Percentiles rank a stretch among this genome's conserved stretches.
These are phyloP conservation scores for Ganoderma lucidum DNA, from an alignment of 1,284 basidiomycete genomes.

Conservation along the genomic window DNA sequence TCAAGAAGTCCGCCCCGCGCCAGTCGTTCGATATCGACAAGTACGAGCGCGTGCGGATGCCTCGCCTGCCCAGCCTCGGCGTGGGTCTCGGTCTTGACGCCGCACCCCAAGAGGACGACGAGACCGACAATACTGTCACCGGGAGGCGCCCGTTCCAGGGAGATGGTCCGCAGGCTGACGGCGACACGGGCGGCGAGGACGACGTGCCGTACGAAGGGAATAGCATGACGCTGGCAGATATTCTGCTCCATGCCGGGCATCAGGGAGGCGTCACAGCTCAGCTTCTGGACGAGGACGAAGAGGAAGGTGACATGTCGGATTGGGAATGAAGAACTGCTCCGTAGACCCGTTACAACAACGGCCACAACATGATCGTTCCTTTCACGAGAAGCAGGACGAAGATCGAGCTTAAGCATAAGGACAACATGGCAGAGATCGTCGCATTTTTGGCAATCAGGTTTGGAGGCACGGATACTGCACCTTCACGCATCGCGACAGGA, in stretches of 20 bases:
- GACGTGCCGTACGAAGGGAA: conserved; percentile 35
- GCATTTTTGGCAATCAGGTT: background rate
- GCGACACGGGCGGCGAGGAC: conserved; percentile 7
- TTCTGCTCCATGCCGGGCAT: conserved; percentile 35
- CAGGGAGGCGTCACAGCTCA: conserved; percentile 28
- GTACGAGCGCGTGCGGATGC: conserved; percentile 28
- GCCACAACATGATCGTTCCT: background rate
- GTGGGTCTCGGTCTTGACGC: conserved; percentile 8
- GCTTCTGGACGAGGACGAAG: conserved; percentile 30
- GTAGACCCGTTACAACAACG: background rate
- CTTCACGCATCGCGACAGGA: background rate
- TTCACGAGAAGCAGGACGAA: background rate
- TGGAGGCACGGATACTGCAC: background rate
- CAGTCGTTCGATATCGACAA: conserved; percentile 36
- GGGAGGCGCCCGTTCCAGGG: background rate
- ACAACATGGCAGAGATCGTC: background rate
- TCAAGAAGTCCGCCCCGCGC: conserved; percentile 32
- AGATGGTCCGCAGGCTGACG: background rate
- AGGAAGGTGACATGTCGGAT: conserved; percentile 35
- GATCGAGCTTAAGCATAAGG: background rate
- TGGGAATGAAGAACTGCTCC: conserved; percentile 26
- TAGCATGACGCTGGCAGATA: conserved; percentile 38
- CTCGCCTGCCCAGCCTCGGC: conserved; percentile 23
- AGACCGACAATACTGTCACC: background rate
- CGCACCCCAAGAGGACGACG: conserved; percentile 21